These are phyloP conservation scores for Lentinula detonsa DNA, from an alignment of 768 basidiomycete genomes.

Conservation along the genomic window DNA sequence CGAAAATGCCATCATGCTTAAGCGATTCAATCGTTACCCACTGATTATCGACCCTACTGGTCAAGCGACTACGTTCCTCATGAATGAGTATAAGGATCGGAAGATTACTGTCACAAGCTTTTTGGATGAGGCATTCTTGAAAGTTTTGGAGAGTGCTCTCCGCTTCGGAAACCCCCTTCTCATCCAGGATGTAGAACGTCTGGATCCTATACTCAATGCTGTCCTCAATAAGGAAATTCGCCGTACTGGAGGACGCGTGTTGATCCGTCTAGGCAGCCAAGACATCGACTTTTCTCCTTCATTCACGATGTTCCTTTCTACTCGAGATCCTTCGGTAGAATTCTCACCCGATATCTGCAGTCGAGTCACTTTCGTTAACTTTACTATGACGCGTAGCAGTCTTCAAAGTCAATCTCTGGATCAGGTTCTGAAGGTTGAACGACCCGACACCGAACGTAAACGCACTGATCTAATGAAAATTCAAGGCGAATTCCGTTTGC, in stretches of 20 bases:
- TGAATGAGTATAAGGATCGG: slow-evolving; percentile 91
- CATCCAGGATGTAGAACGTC: slow-evolving; percentile 96
- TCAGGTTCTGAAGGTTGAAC: slow-evolving; percentile 93
- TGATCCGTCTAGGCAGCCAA: slow-evolving; percentile 94
- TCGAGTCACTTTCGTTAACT: slow-evolving; percentile 92
- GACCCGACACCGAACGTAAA: slow-evolving; percentile 94
- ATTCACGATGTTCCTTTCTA: slow-evolving; percentile 99
- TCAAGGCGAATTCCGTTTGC: slow-evolving; percentile 94
- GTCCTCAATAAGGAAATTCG: slow-evolving; percentile 96
- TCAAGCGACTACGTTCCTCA: slow-evolving; percentile 90
- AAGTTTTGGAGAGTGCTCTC: slow-evolving; percentile 96
- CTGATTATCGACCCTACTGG: slow-evolving; percentile 98
- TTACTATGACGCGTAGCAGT: slow-evolving; percentile 98
- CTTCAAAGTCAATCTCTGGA: slow-evolving; percentile 97
- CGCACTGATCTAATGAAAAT: slow-evolving; percentile 96
- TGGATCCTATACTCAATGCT: slow-evolving; percentile 96
- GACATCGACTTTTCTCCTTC: slow-evolving; percentile 99
- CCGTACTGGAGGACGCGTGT: slow-evolving; percentile 92
- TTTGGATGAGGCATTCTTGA: slow-evolving; percentile 97
- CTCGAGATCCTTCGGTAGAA: slow-evolving; percentile 93
- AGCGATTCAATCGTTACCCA: slow-evolving; percentile 95
- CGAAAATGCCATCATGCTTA: slow-evolving; percentile 99
- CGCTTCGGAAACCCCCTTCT: slow-evolving; percentile 97
- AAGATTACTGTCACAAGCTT: slow-evolving; percentile 99
- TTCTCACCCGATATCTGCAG: slow-evolving; percentile 99